These are phyloP conservation scores for Quercus lobata DNA, from an alignment of 331 rosid species.

Conservation along the genomic window DNA sequence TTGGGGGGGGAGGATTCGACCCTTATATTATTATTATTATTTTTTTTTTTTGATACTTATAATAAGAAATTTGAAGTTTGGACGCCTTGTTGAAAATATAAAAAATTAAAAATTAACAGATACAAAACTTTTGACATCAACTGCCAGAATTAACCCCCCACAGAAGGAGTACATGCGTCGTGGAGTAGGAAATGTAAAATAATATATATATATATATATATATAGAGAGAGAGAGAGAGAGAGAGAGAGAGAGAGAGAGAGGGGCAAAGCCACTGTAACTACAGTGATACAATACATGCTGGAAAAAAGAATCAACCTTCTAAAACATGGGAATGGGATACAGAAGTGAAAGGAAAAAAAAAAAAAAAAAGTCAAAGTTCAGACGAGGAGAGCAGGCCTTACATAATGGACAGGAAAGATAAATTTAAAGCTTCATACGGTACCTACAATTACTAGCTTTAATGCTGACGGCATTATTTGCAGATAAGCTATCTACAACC, in stretches of 20 bases:
- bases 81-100: too few relatives aligned
- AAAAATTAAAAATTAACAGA: too few relatives aligned
- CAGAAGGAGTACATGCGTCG: too few relatives aligned
- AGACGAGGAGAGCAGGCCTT: too few relatives aligned
- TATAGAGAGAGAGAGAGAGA: neutral
- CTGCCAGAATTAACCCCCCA: too few relatives aligned
- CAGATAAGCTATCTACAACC: slow-evolving; percentile 67
- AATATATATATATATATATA: too few relatives aligned
- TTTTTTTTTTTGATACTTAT: too few relatives aligned
- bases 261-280: neutral
- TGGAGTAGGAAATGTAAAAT: too few relatives aligned
- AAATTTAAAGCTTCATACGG: slow-evolving; percentile 44
- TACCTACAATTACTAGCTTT: slow-evolving; percentile 74
- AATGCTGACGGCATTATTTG: slow-evolving; percentile 65
- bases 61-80: too few relatives aligned
- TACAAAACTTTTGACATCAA: too few relatives aligned
- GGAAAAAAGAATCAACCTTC: slow-evolving; percentile 4
- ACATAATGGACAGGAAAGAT: neutral
- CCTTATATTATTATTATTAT: too few relatives aligned
- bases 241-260: neutral
- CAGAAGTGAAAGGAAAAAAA: neutral
- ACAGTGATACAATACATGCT: neutral
- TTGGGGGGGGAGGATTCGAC: too few relatives aligned
- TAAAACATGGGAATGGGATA: neutral
- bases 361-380: neutral